Percentiles rank a stretch among this genome's conserved stretches.
phyloP scores from a whole-genome alignment of 352 stramenopile species.

The Globisporangium iwayamae region DNA sequence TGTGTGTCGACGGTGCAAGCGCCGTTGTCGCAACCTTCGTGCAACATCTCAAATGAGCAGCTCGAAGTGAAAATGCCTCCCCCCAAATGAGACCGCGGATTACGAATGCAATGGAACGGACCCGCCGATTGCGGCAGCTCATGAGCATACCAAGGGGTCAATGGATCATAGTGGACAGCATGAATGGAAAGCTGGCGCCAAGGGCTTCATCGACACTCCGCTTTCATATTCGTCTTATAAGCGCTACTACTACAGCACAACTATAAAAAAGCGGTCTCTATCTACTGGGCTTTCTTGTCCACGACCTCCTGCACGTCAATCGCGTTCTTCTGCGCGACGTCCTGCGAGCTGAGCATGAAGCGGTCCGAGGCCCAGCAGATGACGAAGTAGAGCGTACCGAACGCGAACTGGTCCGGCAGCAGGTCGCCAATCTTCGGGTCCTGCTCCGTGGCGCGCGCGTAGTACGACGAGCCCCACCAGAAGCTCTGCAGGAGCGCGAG shows the following conservation, averaged over 20 bases:
- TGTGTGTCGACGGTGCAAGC: neutral
- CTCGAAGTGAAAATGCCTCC: neutral
- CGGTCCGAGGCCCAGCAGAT: conserved; percentile 77
- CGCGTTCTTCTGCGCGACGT: conserved; percentile 58
- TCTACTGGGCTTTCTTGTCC: conserved; percentile 16
- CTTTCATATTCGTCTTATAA: neutral
- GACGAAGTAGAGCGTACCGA: conserved; percentile 72
- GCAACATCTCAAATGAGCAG: neutral
- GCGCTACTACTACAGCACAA: neutral
- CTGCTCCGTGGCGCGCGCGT: conserved; percentile 39
- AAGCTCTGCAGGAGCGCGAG: conserved; percentile 68
- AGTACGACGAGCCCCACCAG: conserved; percentile 59
- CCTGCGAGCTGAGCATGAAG: conserved; percentile 74
- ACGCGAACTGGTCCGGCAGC: conserved; percentile 52
- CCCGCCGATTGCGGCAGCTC: neutral
- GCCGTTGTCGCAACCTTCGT: conserved; percentile 3
- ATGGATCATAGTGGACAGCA: neutral
- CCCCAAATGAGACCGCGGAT: neutral
- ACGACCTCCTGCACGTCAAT: conserved; percentile 57
- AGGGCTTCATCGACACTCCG: neutral
- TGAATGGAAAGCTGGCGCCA: neutral
- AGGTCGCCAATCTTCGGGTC: conserved; percentile 55
- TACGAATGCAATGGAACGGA: neutral
- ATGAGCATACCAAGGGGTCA: neutral
- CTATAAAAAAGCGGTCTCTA: neutral